phyloP scores from a whole-genome alignment of 1,284 basidiomycete genomes.

The Apiotrichum montevideense region DNA sequence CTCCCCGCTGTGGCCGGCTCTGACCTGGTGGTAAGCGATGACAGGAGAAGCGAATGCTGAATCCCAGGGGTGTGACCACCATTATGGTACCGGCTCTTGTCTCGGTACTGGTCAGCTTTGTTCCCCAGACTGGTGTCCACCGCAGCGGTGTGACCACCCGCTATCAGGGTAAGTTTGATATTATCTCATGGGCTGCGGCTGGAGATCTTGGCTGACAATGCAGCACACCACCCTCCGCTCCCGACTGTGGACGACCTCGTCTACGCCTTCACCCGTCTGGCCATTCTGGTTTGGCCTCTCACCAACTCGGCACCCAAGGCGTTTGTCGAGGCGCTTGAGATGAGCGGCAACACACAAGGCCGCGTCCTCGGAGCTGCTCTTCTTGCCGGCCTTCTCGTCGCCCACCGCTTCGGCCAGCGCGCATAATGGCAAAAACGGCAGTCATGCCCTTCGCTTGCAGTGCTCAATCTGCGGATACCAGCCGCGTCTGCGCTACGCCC shows the following conservation, averaged over 20 bases:
- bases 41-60: not conserved
- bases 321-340: constrained; percentile 36
- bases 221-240: constrained; percentile 21
- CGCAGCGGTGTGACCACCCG: constrained; percentile 23
- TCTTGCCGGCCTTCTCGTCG: constrained; percentile 33
- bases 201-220: not conserved
- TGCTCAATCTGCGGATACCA: no score
- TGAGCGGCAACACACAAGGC: constrained; percentile 37
- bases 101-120: constrained; percentile 39
- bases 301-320: constrained; percentile 37
- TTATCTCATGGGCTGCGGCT: no score
- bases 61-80: constrained; percentile 34
- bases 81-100: constrained; percentile 37
- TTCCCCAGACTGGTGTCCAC: constrained; percentile 30
- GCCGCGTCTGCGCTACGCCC: no score
- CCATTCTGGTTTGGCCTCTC: constrained; percentile 38
- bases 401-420: constrained; percentile 25
- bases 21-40: constrained; percentile 39
- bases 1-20: constrained; percentile 32
- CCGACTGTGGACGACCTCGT: constrained; percentile 39
- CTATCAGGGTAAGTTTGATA: constrained; percentile 25
- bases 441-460: not conserved
- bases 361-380: constrained; percentile 41
- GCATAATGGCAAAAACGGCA: not conserved
- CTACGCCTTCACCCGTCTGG: constrained; percentile 40